A percentile compares a stretch with the other conserved stretches of the same genome.
phyloP scores from a whole-genome alignment of 768 basidiomycete species.

The Boletus reticulatus region DNA sequence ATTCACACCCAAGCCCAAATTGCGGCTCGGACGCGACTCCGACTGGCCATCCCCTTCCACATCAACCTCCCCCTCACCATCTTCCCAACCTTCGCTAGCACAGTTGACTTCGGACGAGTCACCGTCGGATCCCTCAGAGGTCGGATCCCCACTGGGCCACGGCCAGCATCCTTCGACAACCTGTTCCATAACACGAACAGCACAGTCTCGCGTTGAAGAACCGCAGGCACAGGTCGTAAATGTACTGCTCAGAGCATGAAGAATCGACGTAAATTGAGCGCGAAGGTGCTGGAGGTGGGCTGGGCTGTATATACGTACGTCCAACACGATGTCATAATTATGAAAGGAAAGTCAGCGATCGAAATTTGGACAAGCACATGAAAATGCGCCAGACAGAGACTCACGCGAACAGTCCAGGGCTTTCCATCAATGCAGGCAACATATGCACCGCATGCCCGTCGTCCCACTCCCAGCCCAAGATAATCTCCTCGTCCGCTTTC shows the following conservation, averaged over 20 bases:
- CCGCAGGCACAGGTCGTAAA: conserved; percentile 80
- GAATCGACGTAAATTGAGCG: conserved; percentile 64
- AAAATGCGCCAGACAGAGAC: conserved; percentile 24
- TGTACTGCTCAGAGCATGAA: conserved; percentile 65
- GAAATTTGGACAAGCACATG: not conserved
- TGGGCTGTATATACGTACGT: conserved; percentile 33
- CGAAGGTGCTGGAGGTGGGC: conserved; percentile 52
- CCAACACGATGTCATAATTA: not conserved
- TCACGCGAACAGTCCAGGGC: conserved; percentile 57
- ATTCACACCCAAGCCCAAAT: conserved; percentile 22
- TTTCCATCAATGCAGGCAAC: conserved; percentile 64
- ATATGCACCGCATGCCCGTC: conserved; percentile 83
- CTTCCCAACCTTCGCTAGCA: conserved; percentile 16
- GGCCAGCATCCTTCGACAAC: conserved; percentile 49
- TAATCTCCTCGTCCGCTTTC: conserved; percentile 77
- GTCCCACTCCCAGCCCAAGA: conserved; percentile 97
- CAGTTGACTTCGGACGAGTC: conserved; percentile 14
- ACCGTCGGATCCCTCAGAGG: conserved; percentile 20
- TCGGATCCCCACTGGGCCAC: conserved; percentile 30
- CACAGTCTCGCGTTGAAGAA: conserved; percentile 58
- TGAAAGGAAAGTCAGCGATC: conserved; percentile 8
- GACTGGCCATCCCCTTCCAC: conserved; percentile 23
- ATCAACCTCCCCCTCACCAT: conserved; percentile 17
- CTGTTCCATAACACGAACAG: conserved; percentile 58
- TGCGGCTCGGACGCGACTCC: conserved; percentile 5